Base-by-base conservation (phyloP, 2,329 filamentous ascomycete genomes). In the Zasmidium cellare region DNA sequence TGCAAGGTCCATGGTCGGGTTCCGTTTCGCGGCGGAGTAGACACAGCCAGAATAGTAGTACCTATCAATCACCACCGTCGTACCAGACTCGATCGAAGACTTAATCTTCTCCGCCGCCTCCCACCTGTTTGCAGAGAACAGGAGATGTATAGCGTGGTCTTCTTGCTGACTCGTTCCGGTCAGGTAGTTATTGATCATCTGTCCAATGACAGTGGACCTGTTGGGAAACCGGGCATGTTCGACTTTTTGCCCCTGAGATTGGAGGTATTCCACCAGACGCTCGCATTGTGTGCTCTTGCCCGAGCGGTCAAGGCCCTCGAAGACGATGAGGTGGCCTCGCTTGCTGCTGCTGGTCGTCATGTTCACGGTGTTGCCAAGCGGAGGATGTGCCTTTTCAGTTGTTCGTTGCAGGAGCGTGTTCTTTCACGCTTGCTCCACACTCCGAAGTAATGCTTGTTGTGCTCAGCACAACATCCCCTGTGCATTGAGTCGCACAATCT, bases 1-100 rank as follows among this genome's bases (percentile, higher is more conserved):
- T 0, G 82, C 76, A 0, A 97, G 79, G 0, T 83, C 78, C 12
- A 97, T 81, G 1, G 79, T 74, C 0, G 87, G 84, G 65, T 90
- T 91, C 46, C 85, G 80, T 72, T 97, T 97, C 2, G 94, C 93
- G 0, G 91, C 91, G 22, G 88, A 91, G 78, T 97, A 99, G 51
- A 97, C 91, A 57, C 92, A 90, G 54, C 94, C 94, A 19, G 90
- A 94, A 79, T 96, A 93, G 73, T 96, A 96, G 78, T 97, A 99
- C 49, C 94, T 87, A 75, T 99, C 94, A 65, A 93, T 87, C 41
- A 99, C 80, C 28, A 99, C 82, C 0, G 86, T 94, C 19, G 82
- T 87, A 9, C 93, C 92, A 1, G 79, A 74, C 0, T 79, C 76
- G 5, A 97, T 78, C 6, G 72, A 70, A 20, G 67, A 51, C 60